A percentile compares a stretch with the other conserved stretches of the same genome.
Evolutionary conservation across 257 asterid species (phyloP).

Genomic region (Lantana camara): DNA sequence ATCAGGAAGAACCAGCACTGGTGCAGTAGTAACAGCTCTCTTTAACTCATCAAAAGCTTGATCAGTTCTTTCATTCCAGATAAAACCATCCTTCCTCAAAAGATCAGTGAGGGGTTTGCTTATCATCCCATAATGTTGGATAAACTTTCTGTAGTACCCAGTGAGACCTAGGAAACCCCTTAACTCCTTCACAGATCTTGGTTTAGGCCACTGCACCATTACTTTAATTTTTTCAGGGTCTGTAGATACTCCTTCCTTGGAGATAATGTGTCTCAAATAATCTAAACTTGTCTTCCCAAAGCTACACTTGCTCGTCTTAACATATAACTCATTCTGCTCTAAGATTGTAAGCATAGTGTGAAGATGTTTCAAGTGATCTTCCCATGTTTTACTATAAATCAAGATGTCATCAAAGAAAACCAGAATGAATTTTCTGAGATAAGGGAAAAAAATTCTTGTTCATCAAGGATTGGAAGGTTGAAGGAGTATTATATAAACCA

Average conservation of each 20-base stretch:
- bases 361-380: too few relatives aligned
- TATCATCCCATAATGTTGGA: too few relatives aligned
- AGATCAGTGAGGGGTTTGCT: too few relatives aligned
- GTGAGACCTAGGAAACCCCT: too few relatives aligned
- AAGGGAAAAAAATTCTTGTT: not conserved
- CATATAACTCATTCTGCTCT: not conserved
- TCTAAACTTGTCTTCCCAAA: not conserved
- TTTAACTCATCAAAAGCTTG: not conserved
- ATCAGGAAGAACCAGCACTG: too few relatives aligned
- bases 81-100: too few relatives aligned
- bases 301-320: not conserved
- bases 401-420: constrained; percentile 17
- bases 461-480: not conserved
- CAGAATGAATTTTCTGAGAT: not conserved
- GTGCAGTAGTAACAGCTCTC: not conserved
- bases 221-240: not conserved
- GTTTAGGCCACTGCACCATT: too few relatives aligned
- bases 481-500: not conserved
- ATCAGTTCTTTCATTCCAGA: too few relatives aligned
- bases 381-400: too few relatives aligned
- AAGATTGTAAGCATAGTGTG: not conserved
- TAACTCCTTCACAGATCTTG: too few relatives aligned
- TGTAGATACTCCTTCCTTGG: not conserved
- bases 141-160: too few relatives aligned
- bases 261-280: not conserved